These are phyloP conservation scores for Clavaria fumosa DNA, from an alignment of 768 basidiomycete genomes.

Conservation along the genomic window DNA sequence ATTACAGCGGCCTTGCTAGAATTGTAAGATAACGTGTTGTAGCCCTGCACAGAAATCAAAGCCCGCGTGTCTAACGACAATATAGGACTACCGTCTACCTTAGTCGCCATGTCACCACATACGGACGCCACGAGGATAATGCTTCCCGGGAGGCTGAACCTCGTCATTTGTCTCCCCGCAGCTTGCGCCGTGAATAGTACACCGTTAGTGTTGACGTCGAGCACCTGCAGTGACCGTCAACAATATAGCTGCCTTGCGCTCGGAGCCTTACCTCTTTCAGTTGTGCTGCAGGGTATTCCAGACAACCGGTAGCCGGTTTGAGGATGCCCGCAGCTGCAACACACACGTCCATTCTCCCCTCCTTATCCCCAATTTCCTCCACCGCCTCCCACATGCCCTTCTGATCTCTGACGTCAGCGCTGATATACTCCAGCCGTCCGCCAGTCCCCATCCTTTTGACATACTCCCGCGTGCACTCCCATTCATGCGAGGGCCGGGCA, in stretches of 20 bases:
- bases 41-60: slow-evolving; percentile 29
- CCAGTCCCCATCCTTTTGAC: slow-evolving; percentile 29
- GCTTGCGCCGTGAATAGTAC: slow-evolving; percentile 53
- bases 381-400: slow-evolving; percentile 37
- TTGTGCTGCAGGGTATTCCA: slow-evolving; percentile 48
- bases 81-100: slow-evolving; percentile 32
- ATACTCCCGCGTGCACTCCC: slow-evolving; percentile 36
- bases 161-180: slow-evolving; percentile 44
- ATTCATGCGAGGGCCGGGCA: slow-evolving; percentile 38
- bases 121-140: slow-evolving; percentile 55
- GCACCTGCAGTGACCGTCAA: slow-evolving; percentile 28
- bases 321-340: slow-evolving; percentile 68
- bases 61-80: not conserved
- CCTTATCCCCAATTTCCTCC: slow-evolving; percentile 45
- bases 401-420: slow-evolving; percentile 53
- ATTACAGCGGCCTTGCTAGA: slow-evolving; percentile 63
- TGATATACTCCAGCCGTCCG: slow-evolving; percentile 40
- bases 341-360: slow-evolving; percentile 60
- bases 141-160: slow-evolving; percentile 38
- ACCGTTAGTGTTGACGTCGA: slow-evolving; percentile 53
- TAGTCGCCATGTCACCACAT: slow-evolving; percentile 38
- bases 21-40: slow-evolving; percentile 66
- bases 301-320: slow-evolving; percentile 40
- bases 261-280: slow-evolving; percentile 51
- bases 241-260: not conserved